Evolutionary conservation across 306 rosid genomes (phyloP).

Genomic region (Aeschynomene evenia): DNA sequence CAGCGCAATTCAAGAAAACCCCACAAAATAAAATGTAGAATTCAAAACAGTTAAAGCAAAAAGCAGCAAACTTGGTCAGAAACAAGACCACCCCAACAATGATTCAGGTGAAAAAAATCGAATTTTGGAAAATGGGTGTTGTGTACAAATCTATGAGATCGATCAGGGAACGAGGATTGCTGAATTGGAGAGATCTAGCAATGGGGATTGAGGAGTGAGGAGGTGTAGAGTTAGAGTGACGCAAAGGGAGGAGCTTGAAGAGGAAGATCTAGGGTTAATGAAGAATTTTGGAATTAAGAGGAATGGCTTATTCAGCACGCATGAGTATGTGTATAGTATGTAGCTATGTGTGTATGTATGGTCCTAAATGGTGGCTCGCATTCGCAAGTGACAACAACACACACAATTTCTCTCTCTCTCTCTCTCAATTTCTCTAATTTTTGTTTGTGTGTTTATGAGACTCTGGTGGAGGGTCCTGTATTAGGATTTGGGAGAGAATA

Average conservation of each 20-base stretch:
- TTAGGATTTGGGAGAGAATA: constrained; percentile 33
- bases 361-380: constrained; percentile 37
- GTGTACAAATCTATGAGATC: neutral
- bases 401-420: neutral
- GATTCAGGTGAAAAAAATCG: neutral
- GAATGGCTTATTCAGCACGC: constrained; percentile 40
- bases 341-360: constrained; percentile 7
- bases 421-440: neutral
- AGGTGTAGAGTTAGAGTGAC: constrained; percentile 40
- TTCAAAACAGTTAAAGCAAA: constrained; percentile 32
- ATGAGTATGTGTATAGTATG: constrained; percentile 12
- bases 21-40: constrained; percentile 36
- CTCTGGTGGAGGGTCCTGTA: constrained; percentile 4
- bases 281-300: constrained; percentile 5
- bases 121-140: neutral
- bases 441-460: constrained; percentile 7
- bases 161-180: neutral
- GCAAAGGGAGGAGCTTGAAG: constrained; percentile 37
- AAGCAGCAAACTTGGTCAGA: constrained; percentile 29
- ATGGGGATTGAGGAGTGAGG: constrained; percentile 34
- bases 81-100: constrained; percentile 30
- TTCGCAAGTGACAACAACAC: constrained; percentile 12
- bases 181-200: constrained; percentile 52
- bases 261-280: constrained; percentile 70
- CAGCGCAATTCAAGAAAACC: constrained; percentile 38